Evolutionary conservation across 805 yeast genomes (phyloP), one percentile per base, ranked within the genome.

Genomic region (Dipodascus geniculatus): DNA sequence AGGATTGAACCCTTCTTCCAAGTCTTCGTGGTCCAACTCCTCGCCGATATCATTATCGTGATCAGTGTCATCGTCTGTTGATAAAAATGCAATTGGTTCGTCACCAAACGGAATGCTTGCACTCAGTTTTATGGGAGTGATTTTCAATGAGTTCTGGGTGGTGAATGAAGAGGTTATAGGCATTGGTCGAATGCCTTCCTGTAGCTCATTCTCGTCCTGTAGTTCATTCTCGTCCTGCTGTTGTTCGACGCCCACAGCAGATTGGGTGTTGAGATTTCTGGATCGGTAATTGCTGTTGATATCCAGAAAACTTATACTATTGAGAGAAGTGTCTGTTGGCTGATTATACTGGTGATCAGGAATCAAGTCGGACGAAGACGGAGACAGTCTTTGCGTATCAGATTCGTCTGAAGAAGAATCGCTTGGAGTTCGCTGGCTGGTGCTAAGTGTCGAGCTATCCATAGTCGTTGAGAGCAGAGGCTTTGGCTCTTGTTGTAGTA

Each of bases 371-470:
- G 44, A 38, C 20, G 44, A 38, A n/a, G 35, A 8, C 14, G 35
- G 14, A 8, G 44, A n/a, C 4, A 17, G 14, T 17, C 20, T 38
- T 14, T 38, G 44, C 4, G 14, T 38, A 3, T n/a, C 44, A 38
- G 14, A 6, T 38, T 38, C 20, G 8, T 14, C 20, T 3, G 44
- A 38, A n/a, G 44, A 38, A 6, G 44, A n/a, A 3, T 38, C 44
- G 20, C 44, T 11, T n/a, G 44, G 4, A 11, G 44, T 6, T 38
- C 14, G 44, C 4, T 14, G 20, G 19, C 14, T 17, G 44, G 11
- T 14, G 44, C 14, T 38, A 3, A 35, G 20, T 6, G 48, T 35
- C 59, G 56, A 49, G 57, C 60, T 44, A 55, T 57, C 54, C 59
- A 53, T 66, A 62, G 63, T 8, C 51, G 44, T 38, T 38, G 44